Percentiles rank a stretch among this genome's conserved stretches.
Evolutionary conservation across 768 basidiomycete genomes (phyloP).

Genomic region (Mycena capillaripes): DNA sequence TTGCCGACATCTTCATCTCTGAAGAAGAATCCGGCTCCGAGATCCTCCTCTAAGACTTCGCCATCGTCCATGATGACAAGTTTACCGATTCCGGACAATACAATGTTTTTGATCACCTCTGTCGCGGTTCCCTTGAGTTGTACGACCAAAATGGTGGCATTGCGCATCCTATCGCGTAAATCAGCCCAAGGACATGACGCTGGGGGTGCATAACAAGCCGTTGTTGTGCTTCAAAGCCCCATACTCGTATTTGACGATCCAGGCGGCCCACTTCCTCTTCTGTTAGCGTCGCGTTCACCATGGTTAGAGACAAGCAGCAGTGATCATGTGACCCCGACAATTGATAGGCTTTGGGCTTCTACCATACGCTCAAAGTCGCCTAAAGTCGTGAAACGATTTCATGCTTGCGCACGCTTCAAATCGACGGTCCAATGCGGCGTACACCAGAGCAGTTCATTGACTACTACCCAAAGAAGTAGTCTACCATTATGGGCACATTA

Average conservation of each 20-base stretch:
- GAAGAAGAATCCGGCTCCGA: conserved; percentile 94
- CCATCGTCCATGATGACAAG: conserved; percentile 87
- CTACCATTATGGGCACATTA: conserved; percentile 16
- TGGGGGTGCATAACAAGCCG: conserved; percentile 61
- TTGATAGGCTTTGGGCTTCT: background rate
- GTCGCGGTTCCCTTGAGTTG: conserved; percentile 88
- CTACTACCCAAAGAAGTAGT: background rate
- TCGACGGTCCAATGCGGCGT: background rate
- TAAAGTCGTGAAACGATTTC: no score
- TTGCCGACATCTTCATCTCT: conserved; percentile 93
- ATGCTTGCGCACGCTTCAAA: no score
- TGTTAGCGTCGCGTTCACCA: conserved; percentile 61
- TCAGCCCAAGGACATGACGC: conserved; percentile 37
- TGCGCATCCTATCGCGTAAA: conserved; percentile 81
- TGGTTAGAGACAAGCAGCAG: conserved; percentile 29
- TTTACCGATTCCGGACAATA: conserved; percentile 94
- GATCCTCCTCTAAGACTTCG: conserved; percentile 82
- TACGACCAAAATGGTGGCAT: conserved; percentile 89
- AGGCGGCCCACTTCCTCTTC: conserved; percentile 86
- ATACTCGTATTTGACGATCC: conserved; percentile 96
- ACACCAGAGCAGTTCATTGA: background rate
- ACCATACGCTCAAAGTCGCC: no score
- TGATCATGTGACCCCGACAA: conserved; percentile 26
- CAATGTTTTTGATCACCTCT: conserved; percentile 97
- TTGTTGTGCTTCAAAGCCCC: conserved; percentile 99